Conservation (phyloP, 306 rosid species). For the Sicyos baderoa region DNA sequence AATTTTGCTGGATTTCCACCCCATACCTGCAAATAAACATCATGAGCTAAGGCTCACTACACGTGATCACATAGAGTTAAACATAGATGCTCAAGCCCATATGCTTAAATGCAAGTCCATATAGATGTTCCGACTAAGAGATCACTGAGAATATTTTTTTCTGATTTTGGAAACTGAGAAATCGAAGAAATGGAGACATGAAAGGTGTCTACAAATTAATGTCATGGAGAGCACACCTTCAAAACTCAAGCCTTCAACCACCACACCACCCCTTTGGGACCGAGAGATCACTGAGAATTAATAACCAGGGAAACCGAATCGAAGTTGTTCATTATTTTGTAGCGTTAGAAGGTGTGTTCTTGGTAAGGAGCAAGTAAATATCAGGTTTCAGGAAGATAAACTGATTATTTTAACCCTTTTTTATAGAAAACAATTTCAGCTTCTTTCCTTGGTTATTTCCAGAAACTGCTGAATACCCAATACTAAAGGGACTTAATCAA, state of each 20-base stretch:
- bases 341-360: background rate
- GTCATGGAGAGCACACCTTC: too few species aligned
- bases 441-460: background rate
- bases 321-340: background rate
- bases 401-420: background rate
- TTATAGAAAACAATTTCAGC: too few species aligned
- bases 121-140: background rate
- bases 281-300: background rate
- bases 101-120: background rate
- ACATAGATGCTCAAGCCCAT: background rate
- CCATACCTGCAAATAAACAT: slow-evolving; percentile 59
- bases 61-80: background rate
- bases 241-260: too few species aligned
- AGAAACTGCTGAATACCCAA: background rate
- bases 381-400: background rate
- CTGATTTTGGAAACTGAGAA: too few species aligned
- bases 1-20: slow-evolving; percentile 96
- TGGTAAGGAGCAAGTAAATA: background rate
- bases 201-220: too few species aligned
- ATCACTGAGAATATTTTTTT: background rate
- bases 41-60: background rate
- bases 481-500: background rate
- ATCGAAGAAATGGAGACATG: too few species aligned
- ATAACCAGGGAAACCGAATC: background rate
- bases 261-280: too few species aligned